Percentiles rank a stretch among this genome's conserved stretches.
Evolutionary conservation across 2,329 filamentous ascomycete species (phyloP).

Genomic region (Didymosphaeria variabile): DNA sequence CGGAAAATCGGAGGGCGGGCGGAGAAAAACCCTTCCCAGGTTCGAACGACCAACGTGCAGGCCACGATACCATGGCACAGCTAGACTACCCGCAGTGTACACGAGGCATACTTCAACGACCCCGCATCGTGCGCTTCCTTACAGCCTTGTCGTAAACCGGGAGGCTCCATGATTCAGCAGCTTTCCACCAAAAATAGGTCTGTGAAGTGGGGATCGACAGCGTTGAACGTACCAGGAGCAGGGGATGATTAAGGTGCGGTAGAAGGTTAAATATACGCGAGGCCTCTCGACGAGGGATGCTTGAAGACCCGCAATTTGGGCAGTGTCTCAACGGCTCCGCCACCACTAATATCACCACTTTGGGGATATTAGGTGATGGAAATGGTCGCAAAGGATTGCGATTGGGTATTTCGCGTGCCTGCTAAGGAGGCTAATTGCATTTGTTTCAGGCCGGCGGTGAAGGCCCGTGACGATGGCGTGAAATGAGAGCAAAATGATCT

Average conservation of each 20-base stretch:
- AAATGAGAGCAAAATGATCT: constrained; percentile 2
- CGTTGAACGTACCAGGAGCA: constrained; percentile 1
- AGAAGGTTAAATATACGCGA: constrained; percentile 13
- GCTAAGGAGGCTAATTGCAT: not conserved
- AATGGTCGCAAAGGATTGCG: too few species aligned
- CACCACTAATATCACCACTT: constrained; percentile 13
- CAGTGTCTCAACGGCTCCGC: constrained; percentile 11
- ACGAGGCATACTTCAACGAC: constrained; percentile 13
- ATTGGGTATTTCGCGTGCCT: not conserved
- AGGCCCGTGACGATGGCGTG: constrained; percentile 7
- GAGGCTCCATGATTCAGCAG: not conserved
- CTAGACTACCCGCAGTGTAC: constrained; percentile 8
- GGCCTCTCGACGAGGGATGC: constrained; percentile 3
- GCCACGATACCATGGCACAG: constrained; percentile 9
- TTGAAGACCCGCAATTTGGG: constrained; percentile 10
- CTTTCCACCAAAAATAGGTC: constrained; percentile 12
- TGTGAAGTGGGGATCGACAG: not conserved
- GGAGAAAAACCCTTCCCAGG: constrained; percentile 11
- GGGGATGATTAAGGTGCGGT: constrained; percentile 11
- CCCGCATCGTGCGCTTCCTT: constrained; percentile 2
- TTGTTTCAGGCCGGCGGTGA: constrained; percentile 13
- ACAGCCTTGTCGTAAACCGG: constrained; percentile 2
- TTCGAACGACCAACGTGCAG: not conserved
- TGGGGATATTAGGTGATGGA: constrained; percentile 1
- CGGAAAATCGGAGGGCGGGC: constrained; percentile 10